Evolutionary conservation across 2,329 filamentous ascomycete genomes (phyloP).

Genomic region (Nigrospora osmanthi): DNA sequence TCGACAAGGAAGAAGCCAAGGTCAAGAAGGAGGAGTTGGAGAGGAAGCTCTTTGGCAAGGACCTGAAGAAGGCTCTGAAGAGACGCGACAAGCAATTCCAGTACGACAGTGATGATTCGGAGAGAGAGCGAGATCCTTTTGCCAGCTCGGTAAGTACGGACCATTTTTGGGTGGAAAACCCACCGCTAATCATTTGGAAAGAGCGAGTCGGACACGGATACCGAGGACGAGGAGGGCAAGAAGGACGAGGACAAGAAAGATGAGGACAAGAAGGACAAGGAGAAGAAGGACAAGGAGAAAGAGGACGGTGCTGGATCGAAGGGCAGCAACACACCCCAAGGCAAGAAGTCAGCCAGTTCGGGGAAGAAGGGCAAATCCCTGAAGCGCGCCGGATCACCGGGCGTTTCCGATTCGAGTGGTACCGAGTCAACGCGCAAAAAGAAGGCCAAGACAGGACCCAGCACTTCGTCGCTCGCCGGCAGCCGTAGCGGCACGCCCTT

Average conservation of each 20-base stretch:
- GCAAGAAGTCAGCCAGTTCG: slow-evolving; percentile 37
- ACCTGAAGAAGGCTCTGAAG: slow-evolving; percentile 70
- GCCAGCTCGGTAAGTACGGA: slow-evolving; percentile 38
- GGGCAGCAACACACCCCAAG: slow-evolving; percentile 52
- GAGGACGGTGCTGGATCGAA: slow-evolving; percentile 55
- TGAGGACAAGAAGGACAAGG: slow-evolving; percentile 23
- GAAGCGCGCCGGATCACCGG: slow-evolving; percentile 81
- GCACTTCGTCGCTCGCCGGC: slow-evolving; percentile 32
- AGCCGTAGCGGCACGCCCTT: slow-evolving; percentile 51
- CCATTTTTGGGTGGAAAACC: slow-evolving; percentile 10
- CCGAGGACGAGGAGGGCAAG: slow-evolving; percentile 51
- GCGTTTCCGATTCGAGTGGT: slow-evolving; percentile 83
- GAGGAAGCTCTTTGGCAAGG: slow-evolving; percentile 65
- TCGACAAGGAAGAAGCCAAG: slow-evolving; percentile 68
- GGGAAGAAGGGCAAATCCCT: slow-evolving; percentile 54
- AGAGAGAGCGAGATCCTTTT: slow-evolving; percentile 40
- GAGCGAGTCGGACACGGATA: slow-evolving; percentile 44
- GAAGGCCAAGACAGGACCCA: slow-evolving; percentile 47
- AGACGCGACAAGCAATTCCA: slow-evolving; percentile 82
- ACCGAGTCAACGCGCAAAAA: slow-evolving; percentile 78
- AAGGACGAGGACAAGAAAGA: slow-evolving; percentile 32
- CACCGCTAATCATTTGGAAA: slow-evolving; percentile 16
- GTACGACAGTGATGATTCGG: slow-evolving; percentile 63
- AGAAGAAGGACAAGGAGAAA: slow-evolving; percentile 40
- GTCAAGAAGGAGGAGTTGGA: slow-evolving; percentile 60